Percentiles rank a stretch among this genome's conserved stretches.
Evolutionary conservation across 805 yeast species (phyloP).

Genomic region (Sporopachydermia quercuum): DNA sequence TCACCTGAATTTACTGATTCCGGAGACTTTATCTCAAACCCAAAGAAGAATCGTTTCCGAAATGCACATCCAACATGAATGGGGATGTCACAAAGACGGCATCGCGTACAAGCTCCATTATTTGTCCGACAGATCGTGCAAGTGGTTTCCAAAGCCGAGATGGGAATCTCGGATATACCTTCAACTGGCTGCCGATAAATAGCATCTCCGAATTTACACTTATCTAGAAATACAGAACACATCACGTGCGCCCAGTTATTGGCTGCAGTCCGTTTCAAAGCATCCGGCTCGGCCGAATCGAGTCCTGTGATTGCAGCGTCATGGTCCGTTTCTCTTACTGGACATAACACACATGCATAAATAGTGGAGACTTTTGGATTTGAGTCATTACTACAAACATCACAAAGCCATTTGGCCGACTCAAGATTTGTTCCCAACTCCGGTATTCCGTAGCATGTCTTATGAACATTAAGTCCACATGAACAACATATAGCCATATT

Average conservation of each 20-base stretch:
- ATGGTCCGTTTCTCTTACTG: slow-evolving; percentile 31
- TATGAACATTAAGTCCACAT: slow-evolving; percentile 62
- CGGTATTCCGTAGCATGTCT: slow-evolving; percentile 47
- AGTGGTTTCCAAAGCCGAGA: slow-evolving; percentile 18
- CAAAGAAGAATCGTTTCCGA: slow-evolving; percentile 29
- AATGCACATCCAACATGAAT: slow-evolving; percentile 49
- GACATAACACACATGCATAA: slow-evolving; percentile 57
- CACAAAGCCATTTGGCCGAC: slow-evolving; percentile 86
- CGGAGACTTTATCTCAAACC: slow-evolving; percentile 38
- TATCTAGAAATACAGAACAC: slow-evolving; percentile 47
- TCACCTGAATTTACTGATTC: too few relatives aligned
- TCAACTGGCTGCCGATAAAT: slow-evolving; percentile 31
- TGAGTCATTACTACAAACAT: slow-evolving; percentile 56
- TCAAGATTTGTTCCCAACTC: slow-evolving; percentile 17
- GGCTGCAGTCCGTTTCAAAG: slow-evolving; percentile 47
- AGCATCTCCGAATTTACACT: slow-evolving; percentile 28
- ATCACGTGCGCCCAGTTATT: slow-evolving; percentile 69
- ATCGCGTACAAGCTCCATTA: slow-evolving; percentile 33
- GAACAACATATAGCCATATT: slow-evolving; percentile 39
- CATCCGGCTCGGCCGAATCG: slow-evolving; percentile 36
- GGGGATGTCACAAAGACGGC: slow-evolving; percentile 28
- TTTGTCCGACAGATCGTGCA: slow-evolving; percentile 30
- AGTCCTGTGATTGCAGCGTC: slow-evolving; percentile 30
- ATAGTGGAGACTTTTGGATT: slow-evolving; percentile 42
- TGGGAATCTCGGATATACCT: slow-evolving; percentile 20